Evolutionary conservation across 1,139 yeast species (phyloP).

Genomic region (Hemisphaericaspora lyxosophila): DNA sequence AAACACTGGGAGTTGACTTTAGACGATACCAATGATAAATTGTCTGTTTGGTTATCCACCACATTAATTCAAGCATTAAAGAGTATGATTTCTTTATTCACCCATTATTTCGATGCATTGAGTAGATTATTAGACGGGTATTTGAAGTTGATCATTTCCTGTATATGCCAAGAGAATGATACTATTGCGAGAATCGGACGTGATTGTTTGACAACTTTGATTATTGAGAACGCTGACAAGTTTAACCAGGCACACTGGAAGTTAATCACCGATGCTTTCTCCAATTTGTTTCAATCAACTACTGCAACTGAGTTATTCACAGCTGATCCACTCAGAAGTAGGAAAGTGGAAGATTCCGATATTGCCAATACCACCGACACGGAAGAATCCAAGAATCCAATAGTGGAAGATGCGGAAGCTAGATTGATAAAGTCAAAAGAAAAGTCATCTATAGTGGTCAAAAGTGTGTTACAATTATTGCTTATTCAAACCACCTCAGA

Average conservation of each 20-base stretch:
- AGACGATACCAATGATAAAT: slow-evolving; percentile 59
- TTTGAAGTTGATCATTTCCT: slow-evolving; percentile 72
- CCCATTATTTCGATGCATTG: slow-evolving; percentile 75
- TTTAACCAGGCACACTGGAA: slow-evolving; percentile 73
- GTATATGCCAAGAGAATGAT: slow-evolving; percentile 95
- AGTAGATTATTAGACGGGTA: slow-evolving; percentile 75
- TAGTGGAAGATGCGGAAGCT: slow-evolving; percentile 23
- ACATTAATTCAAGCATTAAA: slow-evolving; percentile 94
- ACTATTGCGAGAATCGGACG: slow-evolving; percentile 94
- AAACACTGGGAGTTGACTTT: slow-evolving; percentile 72
- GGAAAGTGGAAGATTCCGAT: slow-evolving; percentile 11
- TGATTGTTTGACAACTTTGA: slow-evolving; percentile 76
- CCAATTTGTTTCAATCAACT: slow-evolving; percentile 70
- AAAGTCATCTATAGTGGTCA: slow-evolving; percentile 82
- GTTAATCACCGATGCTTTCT: slow-evolving; percentile 63
- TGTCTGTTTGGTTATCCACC: slow-evolving; percentile 94
- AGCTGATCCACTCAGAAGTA: slow-evolving; percentile 55
- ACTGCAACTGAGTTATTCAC: slow-evolving; percentile 84
- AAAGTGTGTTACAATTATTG: slow-evolving; percentile 85
- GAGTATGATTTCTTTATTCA: slow-evolving; percentile 79
- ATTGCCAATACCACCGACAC: slow-evolving; percentile 2
- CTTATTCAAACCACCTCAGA: slow-evolving; percentile 88
- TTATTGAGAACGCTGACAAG: slow-evolving; percentile 69
- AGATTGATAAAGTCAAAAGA: slow-evolving; percentile 40
- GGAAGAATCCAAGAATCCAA: slow-evolving; percentile 6